phyloP scores from a whole-genome alignment of 164 flowering plant species.

The Magnolia officinalis region DNA sequence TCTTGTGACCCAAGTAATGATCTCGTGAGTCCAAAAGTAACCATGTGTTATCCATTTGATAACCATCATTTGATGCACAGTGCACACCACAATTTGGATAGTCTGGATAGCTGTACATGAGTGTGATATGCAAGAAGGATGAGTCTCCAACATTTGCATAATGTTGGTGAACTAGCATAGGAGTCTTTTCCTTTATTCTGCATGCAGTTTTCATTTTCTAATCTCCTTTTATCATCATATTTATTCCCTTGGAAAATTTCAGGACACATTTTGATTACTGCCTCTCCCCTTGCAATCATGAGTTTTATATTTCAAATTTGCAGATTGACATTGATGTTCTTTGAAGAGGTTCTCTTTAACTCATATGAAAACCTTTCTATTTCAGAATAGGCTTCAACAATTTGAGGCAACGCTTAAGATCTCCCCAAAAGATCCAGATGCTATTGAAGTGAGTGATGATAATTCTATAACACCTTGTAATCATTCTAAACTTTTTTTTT shows the following conservation, averaged over 20 bases:
- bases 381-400: conserved; percentile 71
- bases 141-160: background rate
- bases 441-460: conserved; percentile 76
- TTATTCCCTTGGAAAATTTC: background rate
- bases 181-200: background rate
- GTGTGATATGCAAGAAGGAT: background rate
- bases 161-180: background rate
- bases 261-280: background rate
- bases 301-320: background rate
- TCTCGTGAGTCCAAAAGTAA: too few relatives aligned
- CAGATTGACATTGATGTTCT: background rate
- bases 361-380: background rate
- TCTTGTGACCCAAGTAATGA: too few relatives aligned
- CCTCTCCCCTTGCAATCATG: background rate
- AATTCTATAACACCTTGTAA: background rate
- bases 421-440: conserved; percentile 69
- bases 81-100: too few relatives aligned
- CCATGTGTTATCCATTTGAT: too few relatives aligned
- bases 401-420: conserved; percentile 53
- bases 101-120: background rate
- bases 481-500: background rate
- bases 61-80: too few relatives aligned
- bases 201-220: background rate
- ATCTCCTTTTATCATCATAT: background rate
- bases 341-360: background rate